phyloP scores from a whole-genome alignment of 768 basidiomycete species.

The Suillus cothurnatus region DNA sequence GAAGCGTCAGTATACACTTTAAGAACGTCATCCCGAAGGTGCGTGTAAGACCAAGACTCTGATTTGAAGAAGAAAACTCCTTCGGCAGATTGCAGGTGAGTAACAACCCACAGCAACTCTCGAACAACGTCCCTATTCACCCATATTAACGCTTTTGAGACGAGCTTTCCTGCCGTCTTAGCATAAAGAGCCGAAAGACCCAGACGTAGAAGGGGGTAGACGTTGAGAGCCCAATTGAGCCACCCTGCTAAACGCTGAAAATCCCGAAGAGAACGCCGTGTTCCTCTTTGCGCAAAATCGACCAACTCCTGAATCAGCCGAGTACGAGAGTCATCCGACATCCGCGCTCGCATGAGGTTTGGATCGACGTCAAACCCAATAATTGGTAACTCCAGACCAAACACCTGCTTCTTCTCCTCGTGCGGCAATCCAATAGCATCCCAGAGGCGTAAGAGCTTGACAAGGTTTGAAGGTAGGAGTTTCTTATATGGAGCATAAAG shows the following conservation, averaged over 20 bases:
- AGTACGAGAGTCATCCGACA: conserved; percentile 11
- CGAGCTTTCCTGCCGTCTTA: no score
- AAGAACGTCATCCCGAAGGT: no score
- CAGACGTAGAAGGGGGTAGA: no score
- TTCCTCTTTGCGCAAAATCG: not conserved
- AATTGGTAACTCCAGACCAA: conserved; percentile 24
- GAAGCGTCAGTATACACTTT: conserved; percentile 29
- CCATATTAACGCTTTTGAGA: no score
- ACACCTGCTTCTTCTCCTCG: conserved; percentile 35
- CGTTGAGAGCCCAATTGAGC: no score
- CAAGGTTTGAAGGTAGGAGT: not conserved
- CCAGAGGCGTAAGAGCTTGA: conserved; percentile 30
- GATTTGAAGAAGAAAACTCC: conserved; percentile 33
- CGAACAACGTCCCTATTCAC: no score
- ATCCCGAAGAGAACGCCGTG: no score
- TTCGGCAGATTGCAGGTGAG: not conserved
- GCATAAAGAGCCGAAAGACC: no score
- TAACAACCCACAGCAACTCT: fast-evolving
- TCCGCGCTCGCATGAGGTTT: conserved; percentile 23
- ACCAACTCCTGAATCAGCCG: conserved; percentile 23
- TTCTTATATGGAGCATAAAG: conserved; percentile 7
- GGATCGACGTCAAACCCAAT: conserved; percentile 40
- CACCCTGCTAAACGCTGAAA: no score
- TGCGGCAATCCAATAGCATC: conserved; percentile 35
- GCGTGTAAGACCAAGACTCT: conserved; percentile 12